Base-by-base conservation (phyloP, 495 filamentous ascomycete genomes). In the Bathelium albidoporum region DNA sequence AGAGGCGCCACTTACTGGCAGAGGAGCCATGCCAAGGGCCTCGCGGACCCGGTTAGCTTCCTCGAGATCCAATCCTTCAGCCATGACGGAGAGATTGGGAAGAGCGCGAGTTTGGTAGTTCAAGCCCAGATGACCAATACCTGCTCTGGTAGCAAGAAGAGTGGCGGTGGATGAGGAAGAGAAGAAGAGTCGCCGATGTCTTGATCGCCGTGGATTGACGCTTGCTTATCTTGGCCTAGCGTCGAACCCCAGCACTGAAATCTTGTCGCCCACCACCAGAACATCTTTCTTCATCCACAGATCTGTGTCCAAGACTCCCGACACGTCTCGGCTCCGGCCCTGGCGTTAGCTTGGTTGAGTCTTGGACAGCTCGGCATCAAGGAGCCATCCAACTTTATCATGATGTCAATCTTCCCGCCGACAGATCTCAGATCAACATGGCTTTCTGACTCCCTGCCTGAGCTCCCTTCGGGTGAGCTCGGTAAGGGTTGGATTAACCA, bases 31-130 rank as follows among this genome's bases (percentile, higher is more conserved):
- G 64, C 94, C 94, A 67, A 97, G 81, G 41, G 90, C 89, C 65
- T 85, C 81, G 49, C 94, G 92, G 67, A 96, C 86, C 71, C 91
- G 89, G 80, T 98, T 98, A 55, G 90, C 89, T 80, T 96, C 90
- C 73, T 95, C 91, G 72, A 98, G 92, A 61, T 89, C 87, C 32
- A 92, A 83, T 68, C 85, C 81, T 79, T 93, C 89, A 39, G 83
- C 76, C 89, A 93, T 95, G 39, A 63, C 84, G 74, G 64, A 28
- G 29, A 59, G 45, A 36, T 1, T 32, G 20, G 60, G 58, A 11
- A 28, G 32, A 34, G 14, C 44, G 14, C 44, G 9, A 9, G 36
- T 0, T 41, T 41, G 36, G 18, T 41, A 41, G 36, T 10, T 18
- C 36, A 41, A 24, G 63, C 34, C 49, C 9, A 26, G 12, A 10